Conservation (phyloP, 2,329 filamentous ascomycete species). For the Plenodomus biglobosus region DNA sequence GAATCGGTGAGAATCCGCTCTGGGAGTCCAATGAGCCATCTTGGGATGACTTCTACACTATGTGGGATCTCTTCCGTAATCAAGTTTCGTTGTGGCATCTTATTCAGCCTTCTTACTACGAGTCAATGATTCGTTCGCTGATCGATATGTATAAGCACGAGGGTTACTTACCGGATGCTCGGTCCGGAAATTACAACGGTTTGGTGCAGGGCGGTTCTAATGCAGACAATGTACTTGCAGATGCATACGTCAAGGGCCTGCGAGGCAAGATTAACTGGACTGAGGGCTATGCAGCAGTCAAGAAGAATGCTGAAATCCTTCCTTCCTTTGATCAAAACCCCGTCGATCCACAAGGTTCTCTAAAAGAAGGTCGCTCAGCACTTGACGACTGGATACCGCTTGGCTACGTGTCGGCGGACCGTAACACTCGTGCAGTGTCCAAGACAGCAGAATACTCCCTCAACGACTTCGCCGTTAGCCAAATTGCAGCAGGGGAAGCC, state of each 20-base stretch:
- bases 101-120: slow-evolving; percentile 64
- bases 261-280: slow-evolving; percentile 66
- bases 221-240: slow-evolving; percentile 57
- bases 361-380: slow-evolving; percentile 48
- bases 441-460: slow-evolving; percentile 49
- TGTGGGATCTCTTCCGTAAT: slow-evolving; percentile 71
- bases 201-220: slow-evolving; percentile 44
- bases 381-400: slow-evolving; percentile 49
- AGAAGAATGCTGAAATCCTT: slow-evolving; percentile 67
- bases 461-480: slow-evolving; percentile 48
- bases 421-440: slow-evolving; percentile 44
- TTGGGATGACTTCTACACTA: slow-evolving; percentile 69
- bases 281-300: slow-evolving; percentile 68
- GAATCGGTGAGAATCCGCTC: slow-evolving; percentile 65
- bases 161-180: slow-evolving; percentile 72
- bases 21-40: slow-evolving; percentile 70
- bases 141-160: slow-evolving; percentile 64
- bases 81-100: slow-evolving; percentile 55
- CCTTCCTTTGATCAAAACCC: slow-evolving; percentile 42
- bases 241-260: slow-evolving; percentile 68
- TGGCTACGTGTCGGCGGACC: slow-evolving; percentile 46
- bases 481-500: slow-evolving; percentile 45
- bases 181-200: slow-evolving; percentile 60
- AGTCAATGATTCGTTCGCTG: slow-evolving; percentile 67
- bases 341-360: slow-evolving; percentile 38